These are phyloP conservation scores for Verticillium isaacii DNA, from an alignment of 2,329 filamentous ascomycete species.

Conservation along the genomic window DNA sequence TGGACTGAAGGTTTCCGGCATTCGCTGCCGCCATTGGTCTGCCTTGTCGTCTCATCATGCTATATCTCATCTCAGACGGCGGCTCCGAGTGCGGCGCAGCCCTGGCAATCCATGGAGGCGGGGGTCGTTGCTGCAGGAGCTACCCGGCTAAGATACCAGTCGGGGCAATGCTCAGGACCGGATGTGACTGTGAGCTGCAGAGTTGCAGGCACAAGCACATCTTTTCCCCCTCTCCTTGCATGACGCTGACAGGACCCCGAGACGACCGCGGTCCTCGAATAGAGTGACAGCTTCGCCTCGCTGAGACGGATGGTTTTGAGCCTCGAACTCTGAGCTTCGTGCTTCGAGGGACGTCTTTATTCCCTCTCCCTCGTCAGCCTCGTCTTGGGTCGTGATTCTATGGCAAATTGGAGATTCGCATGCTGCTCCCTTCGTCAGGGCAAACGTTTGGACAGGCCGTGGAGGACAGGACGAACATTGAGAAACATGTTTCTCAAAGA, in stretches of 20 bases:
- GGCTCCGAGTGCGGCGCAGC: neutral
- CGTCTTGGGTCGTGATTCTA: neutral
- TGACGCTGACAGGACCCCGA: neutral
- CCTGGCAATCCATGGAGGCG: neutral
- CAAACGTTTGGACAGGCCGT: neutral
- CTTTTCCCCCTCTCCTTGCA: neutral
- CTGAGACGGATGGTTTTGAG: neutral
- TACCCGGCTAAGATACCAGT: neutral
- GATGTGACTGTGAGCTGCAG: neutral
- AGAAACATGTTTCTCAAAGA: conserved; percentile 3
- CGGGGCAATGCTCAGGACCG: neutral
- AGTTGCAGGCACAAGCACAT: neutral
- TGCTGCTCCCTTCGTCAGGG: neutral
- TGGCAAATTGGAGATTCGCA: neutral
- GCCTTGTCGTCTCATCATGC: neutral
- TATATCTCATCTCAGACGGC: neutral
- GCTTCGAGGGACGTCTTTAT: no score
- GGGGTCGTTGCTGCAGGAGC: neutral
- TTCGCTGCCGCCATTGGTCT: neutral
- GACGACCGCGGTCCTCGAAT: neutral
- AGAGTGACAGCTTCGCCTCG: neutral
- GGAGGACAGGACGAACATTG: neutral
- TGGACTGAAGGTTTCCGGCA: neutral
- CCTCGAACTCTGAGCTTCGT: neutral
- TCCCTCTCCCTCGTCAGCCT: no score